A percentile compares a stretch with the other conserved stretches of the same genome.
Evolutionary conservation across 805 yeast genomes (phyloP).

Genomic region (Kazachstania bromeliacearum): DNA sequence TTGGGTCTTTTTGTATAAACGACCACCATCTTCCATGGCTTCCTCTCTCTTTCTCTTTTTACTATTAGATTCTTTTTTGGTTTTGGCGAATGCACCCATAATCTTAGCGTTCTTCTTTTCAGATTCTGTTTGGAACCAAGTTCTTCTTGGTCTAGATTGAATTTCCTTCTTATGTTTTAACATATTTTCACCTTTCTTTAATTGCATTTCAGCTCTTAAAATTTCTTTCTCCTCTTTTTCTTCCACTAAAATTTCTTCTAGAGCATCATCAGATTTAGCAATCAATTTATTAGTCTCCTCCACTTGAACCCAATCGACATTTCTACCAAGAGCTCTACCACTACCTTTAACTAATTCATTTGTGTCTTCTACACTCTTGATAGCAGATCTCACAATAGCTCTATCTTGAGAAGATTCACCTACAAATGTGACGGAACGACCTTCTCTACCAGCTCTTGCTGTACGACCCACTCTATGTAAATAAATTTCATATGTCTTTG

Average conservation of each 20-base stretch:
- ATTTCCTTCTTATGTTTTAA: constrained; percentile 76
- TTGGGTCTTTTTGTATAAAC: constrained; percentile 75
- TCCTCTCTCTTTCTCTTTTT: constrained; percentile 67
- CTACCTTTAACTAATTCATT: constrained; percentile 32
- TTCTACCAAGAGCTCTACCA: constrained; percentile 63
- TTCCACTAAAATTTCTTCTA: constrained; percentile 74
- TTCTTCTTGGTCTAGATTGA: constrained; percentile 81
- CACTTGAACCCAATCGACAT: constrained; percentile 81
- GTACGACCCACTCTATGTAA: constrained; percentile 98
- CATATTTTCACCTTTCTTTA: constrained; percentile 76
- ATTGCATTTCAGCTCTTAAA: constrained; percentile 81
- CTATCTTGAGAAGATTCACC: constrained; percentile 88
- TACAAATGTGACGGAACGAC: constrained; percentile 85
- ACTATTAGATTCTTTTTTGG: constrained; percentile 45
- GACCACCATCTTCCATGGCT: constrained; percentile 44
- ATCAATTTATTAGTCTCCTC: constrained; percentile 57
- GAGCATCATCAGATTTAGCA: constrained; percentile 45
- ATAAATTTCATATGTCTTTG: constrained; percentile 82
- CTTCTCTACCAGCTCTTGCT: constrained; percentile 97
- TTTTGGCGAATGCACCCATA: constrained; percentile 34
- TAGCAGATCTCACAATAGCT: constrained; percentile 80
- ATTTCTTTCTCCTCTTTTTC: constrained; percentile 86
- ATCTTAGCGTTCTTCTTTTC: constrained; percentile 35
- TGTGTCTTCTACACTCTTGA: constrained; percentile 49
- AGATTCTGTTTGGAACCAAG: constrained; percentile 75